These are phyloP conservation scores for Prunus yedoensis DNA, from an alignment of 331 rosid species.

Conservation along the genomic window DNA sequence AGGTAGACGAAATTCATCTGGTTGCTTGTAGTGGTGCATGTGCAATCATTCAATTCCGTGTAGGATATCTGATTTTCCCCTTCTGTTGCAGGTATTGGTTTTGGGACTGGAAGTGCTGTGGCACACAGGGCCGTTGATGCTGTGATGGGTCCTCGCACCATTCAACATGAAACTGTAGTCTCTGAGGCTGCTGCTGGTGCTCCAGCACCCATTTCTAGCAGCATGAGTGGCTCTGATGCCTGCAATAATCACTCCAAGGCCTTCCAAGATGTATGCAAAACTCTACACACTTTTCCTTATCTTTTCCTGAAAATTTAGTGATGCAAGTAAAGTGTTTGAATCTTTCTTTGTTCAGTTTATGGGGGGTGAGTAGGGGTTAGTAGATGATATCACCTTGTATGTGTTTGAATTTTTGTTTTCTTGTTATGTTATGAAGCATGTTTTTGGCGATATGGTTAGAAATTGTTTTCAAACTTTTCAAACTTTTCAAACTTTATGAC, in stretches of 20 bases:
- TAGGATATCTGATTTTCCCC: not conserved
- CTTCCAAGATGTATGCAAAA: constrained; percentile 68
- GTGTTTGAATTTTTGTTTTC: not conserved
- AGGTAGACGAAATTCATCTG: constrained; percentile 38
- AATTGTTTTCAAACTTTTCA: not conserved
- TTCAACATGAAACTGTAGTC: constrained; percentile 64
- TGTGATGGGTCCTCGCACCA: constrained; percentile 74
- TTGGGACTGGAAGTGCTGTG: constrained; percentile 79
- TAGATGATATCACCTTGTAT: no score
- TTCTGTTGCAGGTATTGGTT: constrained; percentile 56
- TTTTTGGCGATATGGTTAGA: not conserved
- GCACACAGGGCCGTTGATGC: constrained; percentile 89
- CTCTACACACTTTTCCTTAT: not conserved
- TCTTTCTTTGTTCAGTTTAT: not conserved
- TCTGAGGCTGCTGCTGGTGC: constrained; percentile 53
- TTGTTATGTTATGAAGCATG: not conserved
- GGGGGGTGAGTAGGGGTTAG: no score
- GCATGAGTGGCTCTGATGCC: constrained; percentile 58
- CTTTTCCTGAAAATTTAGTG: not conserved
- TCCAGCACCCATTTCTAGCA: constrained; percentile 37
- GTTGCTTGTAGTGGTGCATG: not conserved
- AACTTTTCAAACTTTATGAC: no score
- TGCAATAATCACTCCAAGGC: constrained; percentile 64
- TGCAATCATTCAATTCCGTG: not conserved
- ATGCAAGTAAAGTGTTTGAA: not conserved